These are phyloP conservation scores for Cystobasidium pallidum DNA, from an alignment of 1,284 basidiomycete genomes.

Conservation along the genomic window DNA sequence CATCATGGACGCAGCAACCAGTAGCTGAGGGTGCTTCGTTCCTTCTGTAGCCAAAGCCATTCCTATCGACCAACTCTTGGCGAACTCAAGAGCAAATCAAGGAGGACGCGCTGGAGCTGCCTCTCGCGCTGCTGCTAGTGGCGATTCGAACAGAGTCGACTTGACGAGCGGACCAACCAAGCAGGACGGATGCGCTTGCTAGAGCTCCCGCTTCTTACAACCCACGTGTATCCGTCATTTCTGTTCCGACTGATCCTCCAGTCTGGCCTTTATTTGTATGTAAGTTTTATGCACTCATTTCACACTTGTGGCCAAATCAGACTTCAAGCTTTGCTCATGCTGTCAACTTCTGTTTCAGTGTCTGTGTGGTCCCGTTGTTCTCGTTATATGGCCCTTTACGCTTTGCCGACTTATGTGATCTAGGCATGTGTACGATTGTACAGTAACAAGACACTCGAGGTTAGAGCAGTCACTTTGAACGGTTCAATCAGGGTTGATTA, in stretches of 20 bases:
- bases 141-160: conserved; percentile 35
- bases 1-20: background rate
- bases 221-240: background rate
- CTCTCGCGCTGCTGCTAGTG: conserved; percentile 56
- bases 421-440: background rate
- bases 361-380: background rate
- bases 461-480: background rate
- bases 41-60: conserved; percentile 80
- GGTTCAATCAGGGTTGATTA: too few relatives aligned
- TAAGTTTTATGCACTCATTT: too few relatives aligned
- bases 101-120: conserved; percentile 60
- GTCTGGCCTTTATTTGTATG: background rate
- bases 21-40: conserved; percentile 28
- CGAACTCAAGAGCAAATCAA: conserved; percentile 66
- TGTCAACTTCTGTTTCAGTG: background rate
- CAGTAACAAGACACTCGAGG: background rate
- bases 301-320: too few relatives aligned
- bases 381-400: background rate
- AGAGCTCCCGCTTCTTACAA: background rate
- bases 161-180: conserved; percentile 42
- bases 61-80: conserved; percentile 87
- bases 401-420: background rate
- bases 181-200: conserved; percentile 43
- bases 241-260: background rate
- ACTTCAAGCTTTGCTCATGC: background rate